Percentiles rank a stretch among this genome's conserved stretches.
Evolutionary conservation across 169 alveolate genomes (phyloP).

Genomic region (Plasmodium ovale): DNA sequence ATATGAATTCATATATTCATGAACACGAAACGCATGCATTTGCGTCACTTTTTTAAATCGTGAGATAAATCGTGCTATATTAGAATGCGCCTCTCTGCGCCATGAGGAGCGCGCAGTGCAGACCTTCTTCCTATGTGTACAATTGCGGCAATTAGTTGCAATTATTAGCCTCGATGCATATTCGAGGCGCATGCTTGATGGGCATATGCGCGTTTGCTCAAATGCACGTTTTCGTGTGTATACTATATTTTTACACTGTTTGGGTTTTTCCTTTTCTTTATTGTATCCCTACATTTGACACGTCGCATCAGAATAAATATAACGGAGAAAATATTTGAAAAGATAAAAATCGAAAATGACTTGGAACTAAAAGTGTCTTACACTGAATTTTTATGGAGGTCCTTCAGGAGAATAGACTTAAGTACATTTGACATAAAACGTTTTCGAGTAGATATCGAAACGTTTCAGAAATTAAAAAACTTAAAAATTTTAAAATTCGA

Average conservation of each 20-base stretch:
- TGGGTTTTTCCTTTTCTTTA: no score
- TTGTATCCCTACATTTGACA: not conserved
- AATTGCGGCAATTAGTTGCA: no score
- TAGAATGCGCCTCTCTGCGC: no score
- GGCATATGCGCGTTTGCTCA: not conserved
- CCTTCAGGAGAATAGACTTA: slow-evolving; percentile 62
- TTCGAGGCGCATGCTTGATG: no score
- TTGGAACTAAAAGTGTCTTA: slow-evolving; percentile 66
- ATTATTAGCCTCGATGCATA: no score
- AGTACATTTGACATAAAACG: slow-evolving; percentile 31
- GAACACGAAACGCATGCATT: no score
- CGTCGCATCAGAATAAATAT: slow-evolving; percentile 9
- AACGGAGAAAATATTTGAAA: slow-evolving; percentile 57
- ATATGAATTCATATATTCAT: no score
- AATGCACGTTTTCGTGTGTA: not conserved
- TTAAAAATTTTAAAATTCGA: slow-evolving; percentile 62
- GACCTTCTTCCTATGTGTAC: no score
- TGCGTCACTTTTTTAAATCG: no score
- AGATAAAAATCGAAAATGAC: slow-evolving; percentile 64
- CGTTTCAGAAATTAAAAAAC: slow-evolving; percentile 48
- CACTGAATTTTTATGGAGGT: slow-evolving; percentile 74
- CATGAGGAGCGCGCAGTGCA: no score
- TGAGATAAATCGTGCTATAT: no score
- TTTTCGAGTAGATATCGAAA: slow-evolving; percentile 12
- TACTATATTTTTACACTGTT: no score